These are phyloP conservation scores for Theileria annulata DNA, from an alignment of 169 alveolate species.

Conservation along the genomic window DNA sequence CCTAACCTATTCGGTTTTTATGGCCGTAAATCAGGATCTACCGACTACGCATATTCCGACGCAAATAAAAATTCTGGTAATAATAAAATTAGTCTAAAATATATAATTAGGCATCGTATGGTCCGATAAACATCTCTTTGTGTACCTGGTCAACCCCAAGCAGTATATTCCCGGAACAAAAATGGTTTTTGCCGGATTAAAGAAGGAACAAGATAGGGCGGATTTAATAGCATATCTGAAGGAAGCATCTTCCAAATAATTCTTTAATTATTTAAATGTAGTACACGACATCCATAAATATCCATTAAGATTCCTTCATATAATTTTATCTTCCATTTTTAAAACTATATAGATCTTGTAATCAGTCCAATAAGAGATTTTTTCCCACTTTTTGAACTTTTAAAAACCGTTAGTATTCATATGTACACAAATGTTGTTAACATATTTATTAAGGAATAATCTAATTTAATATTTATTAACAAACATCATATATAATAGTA, in stretches of 20 bases:
- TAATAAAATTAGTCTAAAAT: not conserved
- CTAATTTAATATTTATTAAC: too few species aligned
- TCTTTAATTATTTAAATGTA: not conserved
- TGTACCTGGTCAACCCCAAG: slow-evolving; percentile 88
- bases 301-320: not conserved
- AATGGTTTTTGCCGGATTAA: slow-evolving; percentile 96
- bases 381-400: not conserved
- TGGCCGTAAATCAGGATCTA: slow-evolving; percentile 87
- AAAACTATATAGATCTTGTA: not conserved
- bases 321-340: not conserved
- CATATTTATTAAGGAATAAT: too few species aligned
- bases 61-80: slow-evolving; percentile 84
- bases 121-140: slow-evolving; percentile 89
- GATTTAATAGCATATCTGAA: slow-evolving; percentile 91
- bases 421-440: not conserved
- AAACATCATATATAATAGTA: not conserved
- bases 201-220: slow-evolving; percentile 93
- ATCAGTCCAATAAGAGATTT: not conserved
- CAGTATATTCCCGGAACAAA: slow-evolving; percentile 93
- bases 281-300: not conserved
- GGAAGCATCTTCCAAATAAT: slow-evolving; percentile 69
- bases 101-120: slow-evolving; percentile 81
- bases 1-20: slow-evolving; percentile 84
- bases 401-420: not conserved
- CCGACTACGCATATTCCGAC: slow-evolving; percentile 87